Conservation (phyloP, 106 monocot genomes). For the Gastrodia elata region DNA sequence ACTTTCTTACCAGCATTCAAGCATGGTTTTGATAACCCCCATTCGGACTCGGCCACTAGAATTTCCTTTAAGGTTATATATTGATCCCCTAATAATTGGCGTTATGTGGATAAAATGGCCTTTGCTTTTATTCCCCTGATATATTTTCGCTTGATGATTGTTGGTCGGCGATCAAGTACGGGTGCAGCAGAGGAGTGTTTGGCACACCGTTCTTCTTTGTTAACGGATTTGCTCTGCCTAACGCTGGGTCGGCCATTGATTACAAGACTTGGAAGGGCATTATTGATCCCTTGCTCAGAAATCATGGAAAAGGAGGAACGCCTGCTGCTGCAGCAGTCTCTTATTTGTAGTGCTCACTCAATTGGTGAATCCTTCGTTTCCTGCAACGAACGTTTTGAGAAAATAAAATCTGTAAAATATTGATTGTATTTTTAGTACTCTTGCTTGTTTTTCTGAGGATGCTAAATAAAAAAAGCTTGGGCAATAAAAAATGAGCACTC, state of each 20-base stretch:
- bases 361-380: too few species aligned
- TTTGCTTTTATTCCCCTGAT: neutral
- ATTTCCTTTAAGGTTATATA: conserved; percentile 44
- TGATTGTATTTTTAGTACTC: neutral
- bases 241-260: conserved; percentile 51
- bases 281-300: conserved; percentile 44
- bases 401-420: neutral
- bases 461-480: too few species aligned
- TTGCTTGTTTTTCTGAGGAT: too few species aligned
- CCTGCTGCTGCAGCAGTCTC: neutral
- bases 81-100: neutral
- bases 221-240: conserved; percentile 73
- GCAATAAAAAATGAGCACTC: too few species aligned
- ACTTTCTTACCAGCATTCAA: conserved; percentile 33
- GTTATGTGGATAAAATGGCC: neutral
- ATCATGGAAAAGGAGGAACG: neutral
- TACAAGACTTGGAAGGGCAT: conserved; percentile 53
- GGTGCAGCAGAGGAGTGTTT: conserved; percentile 66
- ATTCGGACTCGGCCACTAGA: conserved; percentile 47
- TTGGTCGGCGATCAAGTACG: conserved; percentile 42
- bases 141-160: neutral
- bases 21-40: conserved; percentile 40
- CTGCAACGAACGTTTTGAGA: neutral
- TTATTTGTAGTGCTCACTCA: conserved; percentile 4
- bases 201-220: conserved; percentile 88